Evolutionary conservation across 768 basidiomycete species (phyloP).

Genomic region (Astraeus odoratus): DNA sequence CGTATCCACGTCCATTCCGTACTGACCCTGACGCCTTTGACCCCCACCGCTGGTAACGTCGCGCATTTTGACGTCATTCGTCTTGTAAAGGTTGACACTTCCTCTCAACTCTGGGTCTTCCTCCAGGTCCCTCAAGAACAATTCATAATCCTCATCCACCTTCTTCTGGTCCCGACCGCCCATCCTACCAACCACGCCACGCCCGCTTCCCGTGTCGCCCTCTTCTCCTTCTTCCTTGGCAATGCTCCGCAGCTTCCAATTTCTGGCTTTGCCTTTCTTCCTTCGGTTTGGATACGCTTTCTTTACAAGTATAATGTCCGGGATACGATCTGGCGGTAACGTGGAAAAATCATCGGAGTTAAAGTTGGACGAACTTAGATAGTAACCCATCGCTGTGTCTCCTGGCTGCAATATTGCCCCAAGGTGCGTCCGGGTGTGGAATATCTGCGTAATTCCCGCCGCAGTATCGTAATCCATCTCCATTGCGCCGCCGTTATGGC

Average conservation of each 20-base stretch:
- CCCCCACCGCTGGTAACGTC: constrained; percentile 25
- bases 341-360: constrained; percentile 82
- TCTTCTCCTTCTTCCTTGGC: constrained; percentile 88
- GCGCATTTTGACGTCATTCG: constrained; percentile 46
- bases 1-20: constrained; percentile 64
- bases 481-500: constrained; percentile 37
- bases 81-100: constrained; percentile 83
- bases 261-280: constrained; percentile 81
- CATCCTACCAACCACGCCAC: constrained; percentile 85
- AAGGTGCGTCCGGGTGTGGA: constrained; percentile 94
- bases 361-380: constrained; percentile 84
- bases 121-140: constrained; percentile 90
- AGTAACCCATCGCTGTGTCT: constrained; percentile 88
- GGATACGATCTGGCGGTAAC: constrained; percentile 60
- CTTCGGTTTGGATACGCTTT: constrained; percentile 92
- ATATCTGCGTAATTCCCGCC: constrained; percentile 67
- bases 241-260: constrained; percentile 88
- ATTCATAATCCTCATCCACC: constrained; percentile 95
- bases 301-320: constrained; percentile 89
- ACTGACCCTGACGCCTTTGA: constrained; percentile 21
- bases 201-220: constrained; percentile 65
- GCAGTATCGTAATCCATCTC: constrained; percentile 59
- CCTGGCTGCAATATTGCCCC: constrained; percentile 92
- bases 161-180: constrained; percentile 88
- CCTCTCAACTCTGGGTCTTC: constrained; percentile 90